Evolutionary conservation across 768 basidiomycete species (phyloP).

Genomic region (Austroboletus eburneus): DNA sequence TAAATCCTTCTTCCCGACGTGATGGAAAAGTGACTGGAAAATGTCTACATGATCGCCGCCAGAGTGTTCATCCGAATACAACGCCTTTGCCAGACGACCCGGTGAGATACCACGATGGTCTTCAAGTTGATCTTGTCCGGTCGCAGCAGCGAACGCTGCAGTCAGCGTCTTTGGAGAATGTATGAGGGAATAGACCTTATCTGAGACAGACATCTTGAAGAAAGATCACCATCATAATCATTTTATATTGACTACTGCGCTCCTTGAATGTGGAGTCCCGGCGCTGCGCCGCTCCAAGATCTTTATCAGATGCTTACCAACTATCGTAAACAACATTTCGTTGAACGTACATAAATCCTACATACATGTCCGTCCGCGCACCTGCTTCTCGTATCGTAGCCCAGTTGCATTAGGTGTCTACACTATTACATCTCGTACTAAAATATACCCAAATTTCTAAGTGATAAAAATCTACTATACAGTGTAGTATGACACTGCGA

Average conservation of each 20-base stretch:
- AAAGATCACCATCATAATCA: slow-evolving; percentile 3
- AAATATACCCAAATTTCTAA: background rate
- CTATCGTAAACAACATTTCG: too few relatives aligned
- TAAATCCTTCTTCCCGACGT: slow-evolving; percentile 15
- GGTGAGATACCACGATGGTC: slow-evolving; percentile 26
- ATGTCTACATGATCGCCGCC: slow-evolving; percentile 13
- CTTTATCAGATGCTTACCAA: too few relatives aligned
- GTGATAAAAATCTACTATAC: too few relatives aligned
- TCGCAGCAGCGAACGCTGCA: slow-evolving; percentile 37
- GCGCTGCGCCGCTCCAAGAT: too few relatives aligned
- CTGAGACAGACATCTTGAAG: slow-evolving; percentile 24
- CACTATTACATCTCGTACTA: too few relatives aligned
- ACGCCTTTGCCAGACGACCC: slow-evolving; percentile 34
- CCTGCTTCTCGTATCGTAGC: too few relatives aligned
- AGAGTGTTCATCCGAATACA: slow-evolving; percentile 33
- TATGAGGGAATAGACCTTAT: slow-evolving; percentile 30
- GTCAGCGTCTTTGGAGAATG: slow-evolving; percentile 38
- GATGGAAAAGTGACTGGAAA: slow-evolving; percentile 18
- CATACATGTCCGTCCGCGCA: too few relatives aligned
- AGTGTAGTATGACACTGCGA: too few relatives aligned
- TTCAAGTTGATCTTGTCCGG: slow-evolving; percentile 21
- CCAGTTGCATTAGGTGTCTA: too few relatives aligned
- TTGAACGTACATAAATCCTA: too few relatives aligned
- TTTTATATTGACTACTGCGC: too few relatives aligned
- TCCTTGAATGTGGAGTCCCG: too few relatives aligned